Percentiles rank a stretch among this genome's conserved stretches.
These are phyloP conservation scores for Gymnopilus junonius DNA, from an alignment of 768 basidiomycete genomes.

Conservation along the genomic window DNA sequence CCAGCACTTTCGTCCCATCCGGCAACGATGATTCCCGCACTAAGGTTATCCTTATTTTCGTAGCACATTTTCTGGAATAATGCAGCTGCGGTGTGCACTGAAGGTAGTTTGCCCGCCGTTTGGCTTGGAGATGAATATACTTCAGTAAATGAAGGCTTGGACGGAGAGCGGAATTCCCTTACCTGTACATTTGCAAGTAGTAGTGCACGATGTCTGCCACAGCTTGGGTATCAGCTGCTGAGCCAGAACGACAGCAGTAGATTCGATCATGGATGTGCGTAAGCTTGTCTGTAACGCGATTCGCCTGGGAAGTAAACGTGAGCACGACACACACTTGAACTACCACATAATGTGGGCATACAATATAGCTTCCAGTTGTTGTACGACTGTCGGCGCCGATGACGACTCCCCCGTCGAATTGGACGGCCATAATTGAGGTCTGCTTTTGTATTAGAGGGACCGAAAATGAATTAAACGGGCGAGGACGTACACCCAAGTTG, in stretches of 20 bases:
- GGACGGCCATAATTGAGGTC: slow-evolving; percentile 99
- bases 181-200: slow-evolving; percentile 78
- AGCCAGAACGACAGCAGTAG: slow-evolving; percentile 98
- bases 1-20: slow-evolving; percentile 95
- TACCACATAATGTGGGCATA: slow-evolving; percentile 38
- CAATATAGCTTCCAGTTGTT: slow-evolving; percentile 96
- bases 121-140: slow-evolving; percentile 41
- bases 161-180: slow-evolving; percentile 26
- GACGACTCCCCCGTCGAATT: slow-evolving; percentile 93
- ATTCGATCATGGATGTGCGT: slow-evolving; percentile 97
- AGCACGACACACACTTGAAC: slow-evolving; percentile 3
- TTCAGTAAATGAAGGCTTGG: not conserved
- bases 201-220: slow-evolving; percentile 91
- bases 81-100: slow-evolving; percentile 82
- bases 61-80: slow-evolving; percentile 91
- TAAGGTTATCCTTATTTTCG: slow-evolving; percentile 86
- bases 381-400: slow-evolving; percentile 98
- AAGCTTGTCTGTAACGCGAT: slow-evolving; percentile 98
- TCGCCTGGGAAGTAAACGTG: slow-evolving; percentile 60
- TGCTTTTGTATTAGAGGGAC: slow-evolving; percentile 31
- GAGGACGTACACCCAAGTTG: slow-evolving; percentile 84
- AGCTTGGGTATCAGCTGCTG: slow-evolving; percentile 97
- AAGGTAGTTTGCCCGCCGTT: slow-evolving; percentile 64
- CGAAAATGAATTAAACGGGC: not conserved
- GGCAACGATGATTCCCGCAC: slow-evolving; percentile 96